Conservation (phyloP, 306 rosid genomes). For the Mimosa bimucronata region DNA sequence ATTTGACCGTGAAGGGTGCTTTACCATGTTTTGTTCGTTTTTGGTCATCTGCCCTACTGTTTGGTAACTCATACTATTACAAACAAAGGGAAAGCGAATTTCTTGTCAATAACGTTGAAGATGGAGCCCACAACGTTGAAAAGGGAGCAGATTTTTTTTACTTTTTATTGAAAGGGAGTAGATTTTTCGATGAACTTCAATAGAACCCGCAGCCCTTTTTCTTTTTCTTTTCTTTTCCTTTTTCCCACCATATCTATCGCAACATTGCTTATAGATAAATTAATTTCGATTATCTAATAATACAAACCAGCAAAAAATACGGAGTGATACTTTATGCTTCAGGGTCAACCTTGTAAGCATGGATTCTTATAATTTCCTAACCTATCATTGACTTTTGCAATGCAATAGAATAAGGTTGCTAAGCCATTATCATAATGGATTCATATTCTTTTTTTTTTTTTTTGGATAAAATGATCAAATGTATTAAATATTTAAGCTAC, state of each 20-base stretch:
- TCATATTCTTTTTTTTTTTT: too few relatives aligned
- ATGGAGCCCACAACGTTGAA: neutral
- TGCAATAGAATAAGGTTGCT: neutral
- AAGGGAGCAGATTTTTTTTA: neutral
- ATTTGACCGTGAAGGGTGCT: too few relatives aligned
- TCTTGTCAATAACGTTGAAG: neutral
- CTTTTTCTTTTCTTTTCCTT: neutral
- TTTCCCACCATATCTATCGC: neutral
- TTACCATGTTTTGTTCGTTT: neutral
- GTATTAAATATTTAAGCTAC: too few relatives aligned
- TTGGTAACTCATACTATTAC: neutral
- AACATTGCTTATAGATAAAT: too few relatives aligned
- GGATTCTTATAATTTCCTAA: neutral
- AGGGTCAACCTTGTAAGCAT: neutral
- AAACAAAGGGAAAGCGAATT: neutral
- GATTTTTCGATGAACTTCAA: neutral
- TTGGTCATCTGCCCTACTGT: neutral
- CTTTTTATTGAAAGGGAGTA: neutral
- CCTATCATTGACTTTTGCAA: too few relatives aligned
- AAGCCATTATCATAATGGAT: too few relatives aligned
- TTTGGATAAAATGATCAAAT: too few relatives aligned
- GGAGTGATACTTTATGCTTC: neutral
- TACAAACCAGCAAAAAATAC: too few relatives aligned
- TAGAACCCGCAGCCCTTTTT: neutral
- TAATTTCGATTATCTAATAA: too few relatives aligned